Percentiles rank a stretch among this genome's conserved stretches.
These are phyloP conservation scores for Fonsecaea multimorphosa DNA, from an alignment of 2,329 filamentous ascomycete genomes.

Conservation along the genomic window DNA sequence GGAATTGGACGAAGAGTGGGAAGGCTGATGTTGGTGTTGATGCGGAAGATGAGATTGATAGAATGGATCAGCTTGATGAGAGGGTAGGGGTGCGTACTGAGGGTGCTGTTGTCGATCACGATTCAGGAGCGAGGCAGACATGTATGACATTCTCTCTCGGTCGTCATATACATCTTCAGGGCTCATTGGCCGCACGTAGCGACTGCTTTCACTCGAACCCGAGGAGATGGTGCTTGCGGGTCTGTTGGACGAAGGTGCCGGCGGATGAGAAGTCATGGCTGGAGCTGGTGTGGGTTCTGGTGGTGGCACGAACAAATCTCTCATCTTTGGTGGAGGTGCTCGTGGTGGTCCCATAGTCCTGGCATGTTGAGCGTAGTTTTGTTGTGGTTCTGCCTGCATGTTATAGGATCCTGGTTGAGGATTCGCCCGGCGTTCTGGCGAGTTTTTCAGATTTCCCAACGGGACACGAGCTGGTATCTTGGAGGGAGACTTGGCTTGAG, in stretches of 20 bases:
- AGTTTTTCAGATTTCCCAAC: conserved; percentile 65
- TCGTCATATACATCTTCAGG: conserved; percentile 91
- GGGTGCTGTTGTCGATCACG: conserved; percentile 42
- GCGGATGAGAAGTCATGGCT: conserved; percentile 42
- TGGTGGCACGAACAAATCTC: conserved; percentile 71
- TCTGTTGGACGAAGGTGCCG: conserved; percentile 48
- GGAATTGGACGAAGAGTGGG: conserved; percentile 47
- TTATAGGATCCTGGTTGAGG: conserved; percentile 45
- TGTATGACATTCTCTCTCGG: conserved; percentile 55
- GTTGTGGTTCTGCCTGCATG: conserved; percentile 24
- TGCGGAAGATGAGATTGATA: conserved; percentile 52
- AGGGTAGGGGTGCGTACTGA: conserved; percentile 15
- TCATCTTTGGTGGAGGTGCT: conserved; percentile 89
- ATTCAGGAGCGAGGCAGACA: conserved; percentile 52
- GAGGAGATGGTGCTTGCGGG: conserved; percentile 58
- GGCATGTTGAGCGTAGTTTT: conserved; percentile 41
- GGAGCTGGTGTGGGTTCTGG: conserved; percentile 44
- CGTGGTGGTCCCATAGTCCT: conserved; percentile 62
- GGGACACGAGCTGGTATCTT: conserved; percentile 57
- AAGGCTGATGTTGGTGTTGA: conserved; percentile 47
- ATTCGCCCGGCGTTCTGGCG: conserved; percentile 71
- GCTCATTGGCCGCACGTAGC: conserved; percentile 60
- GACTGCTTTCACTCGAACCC: conserved; percentile 48
- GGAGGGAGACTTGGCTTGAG: conserved; percentile 53
- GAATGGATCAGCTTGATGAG: conserved; percentile 40